These are phyloP conservation scores for Lachnellula subtilissima DNA, from an alignment of 2,329 filamentous ascomycete species.

Conservation along the genomic window DNA sequence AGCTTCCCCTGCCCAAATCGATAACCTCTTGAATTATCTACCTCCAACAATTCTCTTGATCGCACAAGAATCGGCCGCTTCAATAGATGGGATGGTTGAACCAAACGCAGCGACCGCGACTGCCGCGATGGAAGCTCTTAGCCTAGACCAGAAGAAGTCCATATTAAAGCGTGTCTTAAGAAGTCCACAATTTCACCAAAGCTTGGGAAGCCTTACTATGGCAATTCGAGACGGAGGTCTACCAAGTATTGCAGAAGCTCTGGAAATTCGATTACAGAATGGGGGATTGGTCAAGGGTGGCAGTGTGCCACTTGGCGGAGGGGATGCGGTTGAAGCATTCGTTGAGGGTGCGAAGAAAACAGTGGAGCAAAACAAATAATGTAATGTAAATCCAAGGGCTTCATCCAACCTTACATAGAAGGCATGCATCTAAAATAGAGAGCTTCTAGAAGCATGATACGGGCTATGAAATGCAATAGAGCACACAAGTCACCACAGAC, in stretches of 20 bases:
- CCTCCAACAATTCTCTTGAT: slow-evolving; percentile 75
- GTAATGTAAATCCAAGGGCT: not conserved
- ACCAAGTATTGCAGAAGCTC: slow-evolving; percentile 81
- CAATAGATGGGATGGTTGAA: slow-evolving; percentile 55
- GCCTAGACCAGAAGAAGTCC: slow-evolving; percentile 69
- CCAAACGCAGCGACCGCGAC: slow-evolving; percentile 64
- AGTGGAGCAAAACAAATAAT: slow-evolving; percentile 52
- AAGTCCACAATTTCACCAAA: slow-evolving; percentile 88
- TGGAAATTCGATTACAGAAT: slow-evolving; percentile 75
- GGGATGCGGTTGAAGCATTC: slow-evolving; percentile 86
- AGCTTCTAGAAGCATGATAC: not conserved
- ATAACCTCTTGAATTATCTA: slow-evolving; percentile 71
- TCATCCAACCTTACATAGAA: not conserved
- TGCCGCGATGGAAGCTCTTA: slow-evolving; percentile 69
- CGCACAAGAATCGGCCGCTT: slow-evolving; percentile 60
- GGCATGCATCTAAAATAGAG: not conserved
- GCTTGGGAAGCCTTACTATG: slow-evolving; percentile 76
- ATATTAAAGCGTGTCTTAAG: slow-evolving; percentile 77
- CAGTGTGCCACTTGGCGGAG: slow-evolving; percentile 79
- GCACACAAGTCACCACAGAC: too few relatives aligned
- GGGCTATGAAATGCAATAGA: too few relatives aligned
- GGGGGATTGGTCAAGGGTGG: slow-evolving; percentile 76
- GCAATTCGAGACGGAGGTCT: slow-evolving; percentile 87
- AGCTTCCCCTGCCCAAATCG: slow-evolving; percentile 55
- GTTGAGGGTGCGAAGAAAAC: slow-evolving; percentile 81